A percentile compares a stretch with the other conserved stretches of the same genome.
Conservation (phyloP, 805 yeast genomes). For the Candida chauliodis region DNA sequence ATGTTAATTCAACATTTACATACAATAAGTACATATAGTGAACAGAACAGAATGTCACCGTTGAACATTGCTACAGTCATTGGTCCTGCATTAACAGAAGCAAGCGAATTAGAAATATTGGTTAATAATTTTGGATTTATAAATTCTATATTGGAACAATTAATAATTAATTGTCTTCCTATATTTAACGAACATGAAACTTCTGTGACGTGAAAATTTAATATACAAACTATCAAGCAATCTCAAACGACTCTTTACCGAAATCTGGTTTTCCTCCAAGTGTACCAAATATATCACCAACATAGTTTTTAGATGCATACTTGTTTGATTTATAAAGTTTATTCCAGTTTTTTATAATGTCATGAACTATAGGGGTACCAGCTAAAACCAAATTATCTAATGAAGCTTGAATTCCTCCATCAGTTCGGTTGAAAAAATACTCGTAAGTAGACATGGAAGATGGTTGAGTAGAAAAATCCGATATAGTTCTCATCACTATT, state of each 20-base stretch:
- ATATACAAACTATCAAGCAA: constrained; percentile 8
- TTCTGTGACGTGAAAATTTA: not conserved
- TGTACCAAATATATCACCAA: constrained; percentile 59
- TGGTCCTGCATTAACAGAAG: constrained; percentile 59
- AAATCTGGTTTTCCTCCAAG: constrained; percentile 45
- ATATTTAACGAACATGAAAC: constrained; percentile 3
- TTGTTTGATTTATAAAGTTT: constrained; percentile 21
- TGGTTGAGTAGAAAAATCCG: constrained; percentile 58
- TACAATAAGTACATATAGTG: constrained; percentile 62
- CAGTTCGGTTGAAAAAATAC: constrained; percentile 46
- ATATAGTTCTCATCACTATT: constrained; percentile 57
- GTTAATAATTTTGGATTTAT: constrained; percentile 51
- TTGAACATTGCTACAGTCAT: constrained; percentile 89
- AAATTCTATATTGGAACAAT: constrained; percentile 50
- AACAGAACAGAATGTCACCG: constrained; percentile 79
- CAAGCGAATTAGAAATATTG: constrained; percentile 45
- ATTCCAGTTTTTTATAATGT: constrained; percentile 50
- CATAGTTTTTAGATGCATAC: constrained; percentile 47
- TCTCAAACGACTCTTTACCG: constrained; percentile 22
- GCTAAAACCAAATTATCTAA: constrained; percentile 50
- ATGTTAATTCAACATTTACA: constrained; percentile 67
- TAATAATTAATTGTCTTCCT: constrained; percentile 38
- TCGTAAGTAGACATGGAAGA: constrained; percentile 42
- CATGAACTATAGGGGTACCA: constrained; percentile 52
- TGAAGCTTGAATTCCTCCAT: constrained; percentile 52